Conservation (phyloP, 768 basidiomycete species). For the Boletellus sp. region DNA sequence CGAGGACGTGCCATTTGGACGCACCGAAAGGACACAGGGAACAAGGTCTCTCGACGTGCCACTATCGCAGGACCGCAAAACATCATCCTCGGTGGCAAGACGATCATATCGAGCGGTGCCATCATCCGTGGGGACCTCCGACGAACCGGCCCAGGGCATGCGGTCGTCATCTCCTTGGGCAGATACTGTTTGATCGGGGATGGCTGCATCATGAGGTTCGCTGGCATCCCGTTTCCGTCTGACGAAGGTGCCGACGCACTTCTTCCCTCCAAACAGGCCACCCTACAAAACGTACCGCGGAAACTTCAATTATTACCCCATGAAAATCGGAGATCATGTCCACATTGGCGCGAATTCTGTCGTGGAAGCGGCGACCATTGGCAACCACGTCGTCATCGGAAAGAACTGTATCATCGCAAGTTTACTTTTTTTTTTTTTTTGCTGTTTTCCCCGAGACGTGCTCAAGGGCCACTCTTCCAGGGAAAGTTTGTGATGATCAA, state of each 20-base stretch:
- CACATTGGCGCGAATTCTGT: constrained; percentile 87
- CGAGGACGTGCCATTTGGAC: constrained; percentile 3
- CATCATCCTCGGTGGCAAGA: constrained; percentile 96
- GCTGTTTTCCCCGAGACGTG: not conserved
- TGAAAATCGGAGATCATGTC: constrained; percentile 95
- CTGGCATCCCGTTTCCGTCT: constrained; percentile 1
- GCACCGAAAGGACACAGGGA: constrained; percentile 75
- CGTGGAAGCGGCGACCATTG: constrained; percentile 93
- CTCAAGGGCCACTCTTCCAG: constrained; percentile 37
- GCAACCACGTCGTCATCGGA: constrained; percentile 91
- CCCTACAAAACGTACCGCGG: constrained; percentile 89
- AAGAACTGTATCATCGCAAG: constrained; percentile 92
- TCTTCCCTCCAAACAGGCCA: constrained; percentile 43
- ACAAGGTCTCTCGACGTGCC: constrained; percentile 91
- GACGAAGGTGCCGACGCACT: no score
- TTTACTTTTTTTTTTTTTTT: constrained; percentile 4
- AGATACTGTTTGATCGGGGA: constrained; percentile 91
- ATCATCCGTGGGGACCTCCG: constrained; percentile 93
- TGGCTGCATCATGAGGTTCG: constrained; percentile 81
- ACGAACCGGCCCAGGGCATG: constrained; percentile 84
- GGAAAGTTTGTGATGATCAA: constrained; percentile 97
- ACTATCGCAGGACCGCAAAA: constrained; percentile 92
- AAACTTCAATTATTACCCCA: constrained; percentile 95
- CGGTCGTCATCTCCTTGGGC: constrained; percentile 90
- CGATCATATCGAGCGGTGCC: constrained; percentile 85